These are phyloP conservation scores for Lignosus rhinocerotis DNA, from an alignment of 1,284 basidiomycete genomes.

Conservation along the genomic window DNA sequence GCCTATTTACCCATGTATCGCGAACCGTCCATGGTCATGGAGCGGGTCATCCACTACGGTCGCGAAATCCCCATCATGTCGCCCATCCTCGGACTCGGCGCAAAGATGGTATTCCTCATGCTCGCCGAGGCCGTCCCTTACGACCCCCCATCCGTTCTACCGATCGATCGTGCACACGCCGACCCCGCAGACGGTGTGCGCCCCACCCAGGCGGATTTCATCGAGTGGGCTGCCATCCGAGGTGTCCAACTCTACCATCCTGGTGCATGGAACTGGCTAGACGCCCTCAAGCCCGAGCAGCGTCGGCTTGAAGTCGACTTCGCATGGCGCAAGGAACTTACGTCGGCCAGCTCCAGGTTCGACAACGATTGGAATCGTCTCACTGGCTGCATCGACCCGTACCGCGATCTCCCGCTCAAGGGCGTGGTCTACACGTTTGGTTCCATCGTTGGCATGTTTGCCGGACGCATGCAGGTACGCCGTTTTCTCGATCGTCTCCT, in stretches of 20 bases:
- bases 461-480: constrained; percentile 58
- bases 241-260: constrained; percentile 32
- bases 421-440: constrained; percentile 52
- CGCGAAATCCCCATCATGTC: constrained; percentile 39
- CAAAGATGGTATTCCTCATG: constrained; percentile 63
- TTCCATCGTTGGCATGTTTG: constrained; percentile 55
- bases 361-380: constrained; percentile 63
- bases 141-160: constrained; percentile 45
- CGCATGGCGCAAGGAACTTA: constrained; percentile 27
- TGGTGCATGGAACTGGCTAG: constrained; percentile 45
- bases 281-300: constrained; percentile 29
- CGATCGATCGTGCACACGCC: constrained; percentile 46
- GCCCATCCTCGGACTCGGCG: constrained; percentile 56
- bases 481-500: background rate
- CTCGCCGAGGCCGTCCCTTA: constrained; percentile 54
- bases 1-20: constrained; percentile 56
- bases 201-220: constrained; percentile 61
- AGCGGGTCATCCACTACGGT: constrained; percentile 41
- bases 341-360: constrained; percentile 43
- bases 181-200: constrained; percentile 28
- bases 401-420: constrained; percentile 39
- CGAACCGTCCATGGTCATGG: constrained; percentile 29
- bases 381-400: constrained; percentile 48
- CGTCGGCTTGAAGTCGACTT: constrained; percentile 31
- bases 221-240: constrained; percentile 53